Conservation (phyloP, 768 basidiomycete species). For the Tricholoma terreum region DNA sequence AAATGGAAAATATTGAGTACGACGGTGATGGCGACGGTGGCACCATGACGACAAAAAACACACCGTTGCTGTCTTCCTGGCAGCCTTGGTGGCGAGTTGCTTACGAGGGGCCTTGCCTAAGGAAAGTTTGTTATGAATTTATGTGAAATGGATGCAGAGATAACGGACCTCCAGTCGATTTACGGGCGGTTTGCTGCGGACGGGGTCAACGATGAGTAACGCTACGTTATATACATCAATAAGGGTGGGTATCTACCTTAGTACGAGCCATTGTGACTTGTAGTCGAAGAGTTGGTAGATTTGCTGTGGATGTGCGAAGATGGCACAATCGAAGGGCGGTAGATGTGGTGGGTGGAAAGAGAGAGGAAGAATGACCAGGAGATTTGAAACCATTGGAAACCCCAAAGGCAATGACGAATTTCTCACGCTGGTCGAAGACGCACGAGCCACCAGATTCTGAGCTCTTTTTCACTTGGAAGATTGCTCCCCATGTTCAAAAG, state of each 20-base stretch:
- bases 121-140: conserved; percentile 18
- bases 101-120: conserved; percentile 88
- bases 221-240: not conserved
- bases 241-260: conserved; percentile 50
- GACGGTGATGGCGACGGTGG: conserved; percentile 20
- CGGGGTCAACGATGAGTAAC: conserved; percentile 23
- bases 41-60: conserved; percentile 29
- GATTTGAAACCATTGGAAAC: conserved; percentile 33
- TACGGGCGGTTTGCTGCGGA: conserved; percentile 94
- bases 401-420: conserved; percentile 37
- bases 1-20: conserved; percentile 14
- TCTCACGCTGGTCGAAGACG: conserved; percentile 47
- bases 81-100: conserved; percentile 94
- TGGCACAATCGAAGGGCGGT: conserved; percentile 21
- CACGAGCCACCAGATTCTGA: conserved; percentile 50
- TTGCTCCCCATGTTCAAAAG: conserved; percentile 33
- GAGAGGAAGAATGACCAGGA: conserved; percentile 30
- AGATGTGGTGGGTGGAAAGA: conserved; percentile 38
- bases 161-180: conserved; percentile 91
- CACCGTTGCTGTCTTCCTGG: conserved; percentile 82
- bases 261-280: conserved; percentile 74
- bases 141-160: conserved; percentile 14
- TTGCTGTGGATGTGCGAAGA: conserved; percentile 22
- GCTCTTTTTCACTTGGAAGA: conserved; percentile 49
- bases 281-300: conserved; percentile 19